Conservation (phyloP, 2,329 filamentous ascomycete species). For the Calonectria henricotiae region DNA sequence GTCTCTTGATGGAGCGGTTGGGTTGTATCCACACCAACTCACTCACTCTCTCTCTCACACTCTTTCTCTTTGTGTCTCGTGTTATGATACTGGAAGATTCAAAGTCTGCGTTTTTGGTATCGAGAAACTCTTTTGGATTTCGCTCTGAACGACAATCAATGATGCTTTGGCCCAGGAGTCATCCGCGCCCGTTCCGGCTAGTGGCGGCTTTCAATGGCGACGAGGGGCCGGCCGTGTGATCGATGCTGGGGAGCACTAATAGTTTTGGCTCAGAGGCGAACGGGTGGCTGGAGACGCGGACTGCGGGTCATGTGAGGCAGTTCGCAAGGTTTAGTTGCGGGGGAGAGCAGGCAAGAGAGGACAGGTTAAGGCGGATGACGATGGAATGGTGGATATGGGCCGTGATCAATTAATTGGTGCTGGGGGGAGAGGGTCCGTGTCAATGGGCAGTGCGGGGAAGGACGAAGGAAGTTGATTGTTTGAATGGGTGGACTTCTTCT, state of each 20-base stretch:
- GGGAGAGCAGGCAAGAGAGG: constrained; percentile 7
- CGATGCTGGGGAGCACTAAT: constrained; percentile 34
- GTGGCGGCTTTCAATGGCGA: constrained; percentile 33
- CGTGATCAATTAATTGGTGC: not conserved
- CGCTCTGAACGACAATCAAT: not conserved
- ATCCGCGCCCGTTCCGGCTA: constrained; percentile 31
- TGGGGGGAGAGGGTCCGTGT: constrained; percentile 7
- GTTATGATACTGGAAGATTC: constrained; percentile 21
- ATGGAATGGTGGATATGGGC: constrained; percentile 17
- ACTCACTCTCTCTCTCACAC: not conserved
- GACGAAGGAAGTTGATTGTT: not conserved
- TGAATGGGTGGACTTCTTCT: not conserved
- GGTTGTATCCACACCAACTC: constrained; percentile 11
- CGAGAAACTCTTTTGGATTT: constrained; percentile 19
- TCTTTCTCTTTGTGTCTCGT: constrained; percentile 1
- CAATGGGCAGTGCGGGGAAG: constrained; percentile 11
- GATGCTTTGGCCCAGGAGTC: constrained; percentile 9
- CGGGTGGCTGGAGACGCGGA: constrained; percentile 20
- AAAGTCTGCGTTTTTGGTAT: constrained; percentile 22
- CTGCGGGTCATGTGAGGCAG: constrained; percentile 30
- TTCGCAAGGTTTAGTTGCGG: constrained; percentile 33
- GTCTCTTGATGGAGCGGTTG: not conserved
- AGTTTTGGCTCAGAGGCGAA: constrained; percentile 14
- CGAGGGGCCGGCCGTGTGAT: constrained; percentile 34
- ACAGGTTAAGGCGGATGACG: not conserved